A percentile compares a stretch with the other conserved stretches of the same genome.
phyloP scores from a whole-genome alignment of 257 asterid genomes.

The Solanum sparsipilum region DNA sequence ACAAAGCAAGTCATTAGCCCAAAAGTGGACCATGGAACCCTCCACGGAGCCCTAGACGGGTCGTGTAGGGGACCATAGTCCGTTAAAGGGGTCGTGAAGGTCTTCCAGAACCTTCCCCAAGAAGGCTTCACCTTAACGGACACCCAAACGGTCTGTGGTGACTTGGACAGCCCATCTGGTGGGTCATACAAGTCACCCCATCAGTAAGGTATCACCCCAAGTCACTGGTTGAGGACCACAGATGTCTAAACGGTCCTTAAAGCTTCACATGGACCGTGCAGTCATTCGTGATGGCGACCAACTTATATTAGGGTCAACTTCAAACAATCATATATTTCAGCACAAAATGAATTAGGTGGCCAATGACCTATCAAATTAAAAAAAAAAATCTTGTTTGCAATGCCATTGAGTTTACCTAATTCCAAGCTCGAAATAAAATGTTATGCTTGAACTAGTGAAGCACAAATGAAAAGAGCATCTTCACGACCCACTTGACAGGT shows the following conservation, averaged over 20 bases:
- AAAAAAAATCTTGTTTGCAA: no score
- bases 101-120: no score
- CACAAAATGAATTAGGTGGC: background rate
- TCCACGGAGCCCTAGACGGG: no score
- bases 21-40: no score
- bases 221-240: background rate
- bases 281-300: rapidly evolving
- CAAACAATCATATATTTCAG: background rate
- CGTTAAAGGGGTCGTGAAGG: no score
- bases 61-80: no score
- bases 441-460: background rate
- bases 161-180: no score
- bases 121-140: no score
- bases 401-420: background rate
- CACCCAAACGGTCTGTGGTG: no score
- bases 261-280: background rate
- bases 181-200: no score
- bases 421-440: background rate
- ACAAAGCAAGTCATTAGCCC: no score
- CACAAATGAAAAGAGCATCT: background rate
- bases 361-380: background rate
- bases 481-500: background rate
- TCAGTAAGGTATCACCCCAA: background rate
- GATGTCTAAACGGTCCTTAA: background rate
- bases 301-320: background rate